Evolutionary conservation across 177 flowering plant species (phyloP).

Genomic region (Vitis hybrid): DNA sequence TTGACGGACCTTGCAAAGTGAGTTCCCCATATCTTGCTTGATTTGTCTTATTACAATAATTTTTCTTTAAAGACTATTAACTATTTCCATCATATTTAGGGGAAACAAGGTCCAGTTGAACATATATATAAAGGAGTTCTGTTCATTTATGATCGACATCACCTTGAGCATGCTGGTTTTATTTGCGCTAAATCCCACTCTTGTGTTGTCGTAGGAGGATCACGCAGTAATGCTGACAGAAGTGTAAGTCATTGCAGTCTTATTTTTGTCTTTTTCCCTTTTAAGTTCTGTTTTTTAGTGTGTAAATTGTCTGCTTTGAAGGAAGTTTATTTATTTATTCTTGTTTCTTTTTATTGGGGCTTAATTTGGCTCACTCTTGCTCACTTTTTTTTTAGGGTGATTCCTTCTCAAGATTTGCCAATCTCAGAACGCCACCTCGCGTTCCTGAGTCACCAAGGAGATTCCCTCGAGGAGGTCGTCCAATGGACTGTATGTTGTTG

Average conservation of each 20-base stretch:
- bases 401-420: slow-evolving; percentile 55
- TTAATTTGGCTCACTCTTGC: not conserved
- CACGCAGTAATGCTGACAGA: slow-evolving; percentile 66
- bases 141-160: slow-evolving; percentile 91
- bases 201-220: slow-evolving; percentile 81
- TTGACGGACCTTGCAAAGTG: slow-evolving; percentile 90
- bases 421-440: slow-evolving; percentile 54
- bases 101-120: slow-evolving; percentile 97
- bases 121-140: slow-evolving; percentile 82
- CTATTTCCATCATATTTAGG: slow-evolving; percentile 37
- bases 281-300: not conserved
- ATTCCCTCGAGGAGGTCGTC: slow-evolving; percentile 65
- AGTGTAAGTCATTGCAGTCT: slow-evolving; percentile 45
- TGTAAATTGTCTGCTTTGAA: not conserved
- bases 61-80: not conserved
- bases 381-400: slow-evolving; percentile 41
- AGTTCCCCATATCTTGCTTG: slow-evolving; percentile 12
- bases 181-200: slow-evolving; percentile 86
- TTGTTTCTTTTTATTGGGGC: not conserved
- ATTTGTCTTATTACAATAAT: not conserved
- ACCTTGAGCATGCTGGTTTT: slow-evolving; percentile 96
- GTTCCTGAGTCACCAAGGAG: slow-evolving; percentile 69
- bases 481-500: slow-evolving; percentile 52
- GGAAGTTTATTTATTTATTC: not conserved
- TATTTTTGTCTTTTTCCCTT: not conserved